Conservation (phyloP, 2,329 filamentous ascomycete genomes). For the Onygena corvina region DNA sequence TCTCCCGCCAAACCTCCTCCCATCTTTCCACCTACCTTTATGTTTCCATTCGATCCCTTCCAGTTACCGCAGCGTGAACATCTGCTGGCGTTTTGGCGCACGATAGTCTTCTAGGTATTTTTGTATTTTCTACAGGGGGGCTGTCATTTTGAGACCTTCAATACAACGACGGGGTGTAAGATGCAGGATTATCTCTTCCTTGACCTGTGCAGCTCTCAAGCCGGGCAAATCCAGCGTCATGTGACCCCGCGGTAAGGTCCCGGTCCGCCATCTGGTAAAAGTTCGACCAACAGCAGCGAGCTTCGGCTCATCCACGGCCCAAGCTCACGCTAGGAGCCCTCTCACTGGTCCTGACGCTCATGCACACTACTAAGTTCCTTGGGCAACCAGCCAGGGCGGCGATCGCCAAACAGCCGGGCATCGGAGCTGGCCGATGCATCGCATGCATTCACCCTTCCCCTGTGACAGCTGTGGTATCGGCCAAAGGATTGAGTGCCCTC, state of each 20-base stretch:
- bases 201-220: not conserved
- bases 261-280: too few species aligned
- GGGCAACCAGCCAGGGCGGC: too few species aligned
- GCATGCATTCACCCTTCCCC: not conserved
- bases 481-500: not conserved
- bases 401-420: conserved; percentile 1
- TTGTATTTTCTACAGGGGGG: not conserved
- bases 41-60: not conserved
- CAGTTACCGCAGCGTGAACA: not conserved
- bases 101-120: not conserved
- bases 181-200: not conserved
- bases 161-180: not conserved
- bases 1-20: not conserved
- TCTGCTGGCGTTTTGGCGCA: conserved; percentile 3
- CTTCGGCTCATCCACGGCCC: too few species aligned
- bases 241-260: too few species aligned
- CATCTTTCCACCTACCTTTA: not conserved
- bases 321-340: not conserved
- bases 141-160: not conserved
- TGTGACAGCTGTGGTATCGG: not conserved
- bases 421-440: conserved; percentile 6
- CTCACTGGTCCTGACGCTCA: not conserved
- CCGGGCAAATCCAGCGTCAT: too few species aligned
- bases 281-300: too few species aligned
- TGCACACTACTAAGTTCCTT: too few species aligned